phyloP scores from a whole-genome alignment of 495 filamentous ascomycete genomes.

The Aspergillus leporis region DNA sequence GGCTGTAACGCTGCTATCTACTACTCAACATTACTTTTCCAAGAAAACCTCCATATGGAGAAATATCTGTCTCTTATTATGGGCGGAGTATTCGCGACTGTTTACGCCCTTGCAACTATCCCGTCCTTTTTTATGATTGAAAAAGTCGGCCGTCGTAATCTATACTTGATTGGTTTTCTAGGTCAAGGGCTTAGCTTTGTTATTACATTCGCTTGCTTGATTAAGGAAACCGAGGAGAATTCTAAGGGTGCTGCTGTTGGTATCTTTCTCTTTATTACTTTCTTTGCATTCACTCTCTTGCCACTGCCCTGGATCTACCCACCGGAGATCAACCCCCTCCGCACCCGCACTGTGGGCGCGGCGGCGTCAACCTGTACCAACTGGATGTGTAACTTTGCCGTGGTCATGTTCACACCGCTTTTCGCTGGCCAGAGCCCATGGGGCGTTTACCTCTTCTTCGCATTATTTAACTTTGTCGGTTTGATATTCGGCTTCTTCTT shows the following conservation, averaged over 20 bases:
- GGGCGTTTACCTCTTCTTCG: constrained; percentile 56
- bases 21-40: constrained; percentile 25
- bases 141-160: constrained; percentile 45
- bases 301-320: neutral
- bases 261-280: neutral
- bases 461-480: constrained; percentile 64
- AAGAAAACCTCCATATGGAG: constrained; percentile 17
- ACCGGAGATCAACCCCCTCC: neutral
- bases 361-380: constrained; percentile 2
- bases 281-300: too few species aligned
- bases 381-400: constrained; percentile 49
- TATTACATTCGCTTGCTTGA: constrained; percentile 8
- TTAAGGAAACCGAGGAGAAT: neutral
- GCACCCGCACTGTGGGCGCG: neutral
- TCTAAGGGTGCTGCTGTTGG: neutral
- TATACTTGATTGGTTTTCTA: constrained; percentile 46
- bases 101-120: constrained; percentile 39
- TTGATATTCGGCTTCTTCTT: constrained; percentile 64
- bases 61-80: constrained; percentile 17
- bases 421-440: constrained; percentile 40
- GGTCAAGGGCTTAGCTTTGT: constrained; percentile 34
- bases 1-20: constrained; percentile 24
- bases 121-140: constrained; percentile 51
- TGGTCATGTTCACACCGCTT: constrained; percentile 56
- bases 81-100: constrained; percentile 34